Percentiles rank a stretch among this genome's conserved stretches.
Evolutionary conservation across 2,329 filamentous ascomycete species (phyloP).

Genomic region (Corynespora cassiicola): DNA sequence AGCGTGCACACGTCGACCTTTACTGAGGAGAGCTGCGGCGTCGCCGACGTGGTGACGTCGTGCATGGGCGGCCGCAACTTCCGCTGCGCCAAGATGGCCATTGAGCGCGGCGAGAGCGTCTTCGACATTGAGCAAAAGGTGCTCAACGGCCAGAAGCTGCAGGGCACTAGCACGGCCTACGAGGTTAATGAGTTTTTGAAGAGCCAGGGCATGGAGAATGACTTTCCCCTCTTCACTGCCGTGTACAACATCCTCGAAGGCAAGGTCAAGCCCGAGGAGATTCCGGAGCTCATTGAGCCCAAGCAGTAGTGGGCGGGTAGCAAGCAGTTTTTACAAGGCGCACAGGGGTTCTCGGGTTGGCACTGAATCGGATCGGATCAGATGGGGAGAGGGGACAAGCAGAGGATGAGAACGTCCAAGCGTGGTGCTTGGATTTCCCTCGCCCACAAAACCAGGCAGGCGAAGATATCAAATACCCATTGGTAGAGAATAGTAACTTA

Average conservation of each 20-base stretch:
- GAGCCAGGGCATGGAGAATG: conserved; percentile 75
- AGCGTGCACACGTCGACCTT: conserved; percentile 85
- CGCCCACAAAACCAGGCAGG: no score
- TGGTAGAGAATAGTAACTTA: no score
- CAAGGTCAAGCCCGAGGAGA: conserved; percentile 77
- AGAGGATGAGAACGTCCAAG: no score
- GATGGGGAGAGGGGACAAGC: no score
- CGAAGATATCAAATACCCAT: no score
- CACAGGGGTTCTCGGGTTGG: no score
- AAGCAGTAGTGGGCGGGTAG: conserved; percentile 25
- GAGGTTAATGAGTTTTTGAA: conserved; percentile 92
- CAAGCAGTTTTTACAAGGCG: no score
- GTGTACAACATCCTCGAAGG: conserved; percentile 83
- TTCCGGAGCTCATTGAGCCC: conserved; percentile 69
- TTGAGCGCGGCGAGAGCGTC: conserved; percentile 79
- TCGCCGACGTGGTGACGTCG: conserved; percentile 93
- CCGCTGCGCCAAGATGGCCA: conserved; percentile 86
- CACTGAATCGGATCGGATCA: no score
- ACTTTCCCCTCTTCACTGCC: conserved; percentile 92
- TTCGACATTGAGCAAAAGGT: conserved; percentile 88
- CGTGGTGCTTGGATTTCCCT: no score
- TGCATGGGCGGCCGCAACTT: conserved; percentile 94
- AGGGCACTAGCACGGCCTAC: conserved; percentile 88
- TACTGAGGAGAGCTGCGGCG: conserved; percentile 94
- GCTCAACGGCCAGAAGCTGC: conserved; percentile 95